phyloP scores from a whole-genome alignment of 805 yeast genomes.

The Saturnispora sanitii region DNA sequence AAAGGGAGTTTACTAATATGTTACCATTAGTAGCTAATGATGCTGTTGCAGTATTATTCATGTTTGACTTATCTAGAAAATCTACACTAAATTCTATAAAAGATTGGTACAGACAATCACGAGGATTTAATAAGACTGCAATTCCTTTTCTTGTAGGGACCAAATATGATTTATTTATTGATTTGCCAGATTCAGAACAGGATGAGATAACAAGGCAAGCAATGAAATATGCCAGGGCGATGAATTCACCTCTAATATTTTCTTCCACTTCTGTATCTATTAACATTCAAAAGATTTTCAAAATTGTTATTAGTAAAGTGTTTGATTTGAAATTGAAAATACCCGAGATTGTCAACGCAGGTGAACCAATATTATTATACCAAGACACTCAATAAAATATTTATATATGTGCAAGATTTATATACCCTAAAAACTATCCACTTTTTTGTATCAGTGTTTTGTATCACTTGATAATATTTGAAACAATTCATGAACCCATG shows the following conservation, averaged over 20 bases:
- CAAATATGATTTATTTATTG: conserved; percentile 80
- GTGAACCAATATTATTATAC: conserved; percentile 86
- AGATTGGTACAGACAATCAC: conserved; percentile 90
- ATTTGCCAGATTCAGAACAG: conserved; percentile 70
- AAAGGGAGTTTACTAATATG: conserved; percentile 91
- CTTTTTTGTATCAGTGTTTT: too few relatives aligned
- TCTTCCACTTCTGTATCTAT: conserved; percentile 89
- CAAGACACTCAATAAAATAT: conserved; percentile 22
- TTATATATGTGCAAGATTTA: neutral
- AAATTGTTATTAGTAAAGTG: conserved; percentile 80
- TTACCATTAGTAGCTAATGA: conserved; percentile 85
- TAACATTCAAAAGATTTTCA: conserved; percentile 88
- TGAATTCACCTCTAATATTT: conserved; percentile 77
- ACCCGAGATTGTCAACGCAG: conserved; percentile 74
- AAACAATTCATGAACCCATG: conserved; percentile 28
- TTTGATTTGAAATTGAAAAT: conserved; percentile 75
- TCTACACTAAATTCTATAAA: conserved; percentile 79
- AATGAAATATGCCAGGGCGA: conserved; percentile 74
- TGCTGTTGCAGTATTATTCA: conserved; percentile 81
- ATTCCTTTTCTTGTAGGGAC: conserved; percentile 90
- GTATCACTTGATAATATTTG: conserved; percentile 6
- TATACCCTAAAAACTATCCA: neutral
- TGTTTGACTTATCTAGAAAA: conserved; percentile 83
- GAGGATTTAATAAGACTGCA: conserved; percentile 84
- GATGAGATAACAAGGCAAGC: conserved; percentile 76